Evolutionary conservation across 2,329 filamentous ascomycete genomes (phyloP).

Genomic region (Ceratocystis harringtonii): DNA sequence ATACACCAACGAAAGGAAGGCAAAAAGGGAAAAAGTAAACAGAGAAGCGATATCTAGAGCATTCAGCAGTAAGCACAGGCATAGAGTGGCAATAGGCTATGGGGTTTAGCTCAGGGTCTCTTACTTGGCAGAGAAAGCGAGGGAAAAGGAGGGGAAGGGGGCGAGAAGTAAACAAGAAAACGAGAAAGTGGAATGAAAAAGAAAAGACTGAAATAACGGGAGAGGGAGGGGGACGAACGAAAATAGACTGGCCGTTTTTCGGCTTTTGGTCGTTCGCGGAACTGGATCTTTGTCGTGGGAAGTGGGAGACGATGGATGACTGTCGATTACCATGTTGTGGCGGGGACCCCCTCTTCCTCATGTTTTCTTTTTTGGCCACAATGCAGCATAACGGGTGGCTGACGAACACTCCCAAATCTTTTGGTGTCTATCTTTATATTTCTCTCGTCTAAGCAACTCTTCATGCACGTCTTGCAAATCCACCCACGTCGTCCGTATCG

Average conservation of each 20-base stretch:
- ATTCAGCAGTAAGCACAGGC: not conserved
- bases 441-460: not conserved
- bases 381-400: too few species aligned
- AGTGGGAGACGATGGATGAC: constrained; percentile 15
- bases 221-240: not conserved
- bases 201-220: not conserved
- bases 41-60: not conserved
- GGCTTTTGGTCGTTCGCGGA: not conserved
- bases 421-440: not conserved
- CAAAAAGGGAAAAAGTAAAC: too few species aligned
- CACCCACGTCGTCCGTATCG: too few species aligned
- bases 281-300: constrained; percentile 1
- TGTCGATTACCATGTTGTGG: not conserved
- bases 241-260: not conserved
- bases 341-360: not conserved
- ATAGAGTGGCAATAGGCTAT: not conserved
- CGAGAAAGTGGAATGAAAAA: not conserved
- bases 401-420: not conserved
- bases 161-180: not conserved
- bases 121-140: not conserved
- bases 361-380: not conserved
- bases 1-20: too few species aligned
- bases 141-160: not conserved
- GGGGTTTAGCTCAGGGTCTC: constrained; percentile 1
- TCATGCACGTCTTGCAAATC: too few species aligned